Evolutionary conservation across 257 asterid genomes (phyloP).

Genomic region (Capsicum baccatum): DNA sequence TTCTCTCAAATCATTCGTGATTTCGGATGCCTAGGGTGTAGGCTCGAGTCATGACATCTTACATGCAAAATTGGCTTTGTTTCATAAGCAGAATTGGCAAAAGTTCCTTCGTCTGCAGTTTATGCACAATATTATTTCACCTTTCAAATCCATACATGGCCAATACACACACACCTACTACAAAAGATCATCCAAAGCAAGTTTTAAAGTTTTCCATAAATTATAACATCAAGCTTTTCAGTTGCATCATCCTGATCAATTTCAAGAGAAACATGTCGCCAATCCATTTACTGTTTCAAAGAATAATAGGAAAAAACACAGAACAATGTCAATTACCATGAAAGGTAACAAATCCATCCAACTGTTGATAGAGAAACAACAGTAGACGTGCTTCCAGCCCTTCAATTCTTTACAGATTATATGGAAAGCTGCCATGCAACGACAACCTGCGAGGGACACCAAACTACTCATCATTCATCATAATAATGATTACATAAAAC

Average conservation of each 20-base stretch:
- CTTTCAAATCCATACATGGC: not conserved
- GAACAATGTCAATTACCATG: too few species aligned
- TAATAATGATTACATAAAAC: too few species aligned
- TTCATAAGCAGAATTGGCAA: not conserved
- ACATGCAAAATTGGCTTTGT: not conserved
- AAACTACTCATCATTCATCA: not conserved
- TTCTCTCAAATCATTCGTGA: too few species aligned
- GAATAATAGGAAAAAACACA: not conserved
- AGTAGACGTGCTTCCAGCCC: not conserved
- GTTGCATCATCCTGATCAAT: not conserved
- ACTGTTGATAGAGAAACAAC: too few species aligned
- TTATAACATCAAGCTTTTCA: not conserved
- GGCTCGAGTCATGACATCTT: too few species aligned
- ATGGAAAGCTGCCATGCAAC: not conserved
- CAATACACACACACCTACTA: not conserved
- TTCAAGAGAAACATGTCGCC: not conserved
- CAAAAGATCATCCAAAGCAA: not conserved
- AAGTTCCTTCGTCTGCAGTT: not conserved
- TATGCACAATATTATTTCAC: not conserved
- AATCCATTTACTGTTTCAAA: not conserved
- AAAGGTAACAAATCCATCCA: too few species aligned
- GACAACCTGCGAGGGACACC: not conserved
- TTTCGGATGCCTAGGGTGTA: too few species aligned
- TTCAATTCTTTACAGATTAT: not conserved
- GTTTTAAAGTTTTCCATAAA: not conserved